These are phyloP conservation scores for Auricularia heimuer DNA, from an alignment of 768 basidiomycete species.

Conservation along the genomic window DNA sequence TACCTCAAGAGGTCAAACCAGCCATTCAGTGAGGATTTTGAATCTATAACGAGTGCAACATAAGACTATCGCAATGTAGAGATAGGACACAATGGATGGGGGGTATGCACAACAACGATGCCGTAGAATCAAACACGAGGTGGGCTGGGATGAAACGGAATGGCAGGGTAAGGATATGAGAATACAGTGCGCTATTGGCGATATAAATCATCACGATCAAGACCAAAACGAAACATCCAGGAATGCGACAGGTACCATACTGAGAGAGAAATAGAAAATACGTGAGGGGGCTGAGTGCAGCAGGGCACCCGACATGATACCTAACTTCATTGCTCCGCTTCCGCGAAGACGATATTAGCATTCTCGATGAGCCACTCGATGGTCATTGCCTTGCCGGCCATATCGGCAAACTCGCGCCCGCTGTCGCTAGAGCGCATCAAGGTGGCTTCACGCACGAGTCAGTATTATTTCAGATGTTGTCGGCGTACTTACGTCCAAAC, in stretches of 20 bases:
- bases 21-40: too few species aligned
- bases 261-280: background rate
- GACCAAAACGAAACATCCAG: background rate
- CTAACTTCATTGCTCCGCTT: background rate
- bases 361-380: constrained; percentile 95
- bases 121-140: too few species aligned
- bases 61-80: background rate
- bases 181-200: background rate
- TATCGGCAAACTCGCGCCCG: constrained; percentile 87
- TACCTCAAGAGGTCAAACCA: too few species aligned
- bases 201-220: background rate
- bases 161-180: background rate
- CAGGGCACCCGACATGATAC: background rate
- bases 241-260: background rate
- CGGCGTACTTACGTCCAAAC: constrained; percentile 77
- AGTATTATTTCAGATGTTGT: constrained; percentile 4
- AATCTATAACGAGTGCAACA: background rate
- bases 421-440: constrained; percentile 85
- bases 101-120: background rate
- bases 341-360: constrained; percentile 44
- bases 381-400: constrained; percentile 90
- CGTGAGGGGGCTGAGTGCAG: background rate
- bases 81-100: background rate
- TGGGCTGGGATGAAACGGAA: background rate
- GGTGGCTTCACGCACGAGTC: constrained; percentile 49